Evolutionary conservation across 495 filamentous ascomycete genomes (phyloP), one percentile per base, ranked within the genome.

Genomic region (Sordaria brevicollis): DNA sequence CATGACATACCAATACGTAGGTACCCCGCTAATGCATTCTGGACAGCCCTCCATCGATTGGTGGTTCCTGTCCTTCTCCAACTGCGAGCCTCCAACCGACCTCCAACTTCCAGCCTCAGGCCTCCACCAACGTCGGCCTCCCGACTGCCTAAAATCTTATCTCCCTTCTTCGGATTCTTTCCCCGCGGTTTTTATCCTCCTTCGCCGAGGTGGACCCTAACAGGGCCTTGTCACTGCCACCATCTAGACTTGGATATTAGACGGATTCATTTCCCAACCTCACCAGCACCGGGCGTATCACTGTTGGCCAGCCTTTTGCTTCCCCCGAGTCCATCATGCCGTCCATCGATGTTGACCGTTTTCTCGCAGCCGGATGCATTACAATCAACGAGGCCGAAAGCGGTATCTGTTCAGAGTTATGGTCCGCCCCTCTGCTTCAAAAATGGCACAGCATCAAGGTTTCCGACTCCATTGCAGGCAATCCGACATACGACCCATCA

Each of bases 351-450:
- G 9, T 21, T 5, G 41, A 29, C 65, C 73, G 73, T 62, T 76
- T 79, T 68, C 76, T 83, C 29, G 79, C 78, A 10, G 79, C 74
- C 13, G 81, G 81, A 1, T 81, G 81, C 69, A 68, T 83, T 6
- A 68, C 73, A n/a, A 21, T 82, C 41, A 25, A 72, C 33, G 36
- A 67, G 17, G 43, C 67, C 35, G 34, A 62, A 9, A 68, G 41
- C 41, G 57, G 25, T 4, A 29, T 70, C 29, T 39, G 65, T 33
- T 11, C 34, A 13, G 39, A 72, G 15, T 15, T 67, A 5, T 73
- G 70, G 71, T n/a, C 54, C n/a, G 19, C 62, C 5, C 19, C 69
- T 0, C 17, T 68, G 9, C 36, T 49, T 25, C 35, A 34, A 5
- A 29, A 35, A 1, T 80, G 79, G 79, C 72, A 69, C 25, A 73